phyloP scores from a whole-genome alignment of 371 early-diverging fungal genomes.

The Rhizopus delemar region DNA sequence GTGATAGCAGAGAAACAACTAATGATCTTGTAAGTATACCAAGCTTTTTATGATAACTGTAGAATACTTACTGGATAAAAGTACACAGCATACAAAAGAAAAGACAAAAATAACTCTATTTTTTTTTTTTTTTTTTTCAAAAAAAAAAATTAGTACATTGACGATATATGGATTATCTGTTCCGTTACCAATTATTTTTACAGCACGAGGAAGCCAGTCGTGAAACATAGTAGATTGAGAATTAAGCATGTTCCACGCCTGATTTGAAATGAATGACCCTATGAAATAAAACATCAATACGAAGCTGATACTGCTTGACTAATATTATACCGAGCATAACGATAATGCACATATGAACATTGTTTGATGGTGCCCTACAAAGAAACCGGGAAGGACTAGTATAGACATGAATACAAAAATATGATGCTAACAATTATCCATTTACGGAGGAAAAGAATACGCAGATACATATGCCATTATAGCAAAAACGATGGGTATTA shows the following conservation, averaged over 20 bases:
- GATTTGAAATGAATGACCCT: conserved; percentile 53
- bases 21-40: background rate
- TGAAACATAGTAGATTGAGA: conserved; percentile 47
- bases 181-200: conserved; percentile 44
- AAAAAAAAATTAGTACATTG: background rate
- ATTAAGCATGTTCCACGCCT: conserved; percentile 53
- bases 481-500: conserved; percentile 36
- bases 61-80: conserved; percentile 46
- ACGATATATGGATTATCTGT: background rate
- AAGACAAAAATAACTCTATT: conserved; percentile 48
- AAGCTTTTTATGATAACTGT: background rate
- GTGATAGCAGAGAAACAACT: conserved; percentile 48
- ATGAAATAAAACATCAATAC: background rate
- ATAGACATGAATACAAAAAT: background rate
- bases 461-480: conserved; percentile 30
- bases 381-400: conserved; percentile 47
- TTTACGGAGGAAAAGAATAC: conserved; percentile 47
- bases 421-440: background rate
- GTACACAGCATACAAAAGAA: conserved; percentile 53
- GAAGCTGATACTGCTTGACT: background rate
- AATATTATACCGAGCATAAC: conserved; percentile 40
- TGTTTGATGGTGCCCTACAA: conserved; percentile 46
- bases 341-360: conserved; percentile 44
- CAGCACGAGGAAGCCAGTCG: conserved; percentile 46
- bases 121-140: background rate